Evolutionary conservation across 1,139 yeast genomes (phyloP), one percentile per base, ranked within the genome.

Genomic region (Yamadazyma taylorii): DNA sequence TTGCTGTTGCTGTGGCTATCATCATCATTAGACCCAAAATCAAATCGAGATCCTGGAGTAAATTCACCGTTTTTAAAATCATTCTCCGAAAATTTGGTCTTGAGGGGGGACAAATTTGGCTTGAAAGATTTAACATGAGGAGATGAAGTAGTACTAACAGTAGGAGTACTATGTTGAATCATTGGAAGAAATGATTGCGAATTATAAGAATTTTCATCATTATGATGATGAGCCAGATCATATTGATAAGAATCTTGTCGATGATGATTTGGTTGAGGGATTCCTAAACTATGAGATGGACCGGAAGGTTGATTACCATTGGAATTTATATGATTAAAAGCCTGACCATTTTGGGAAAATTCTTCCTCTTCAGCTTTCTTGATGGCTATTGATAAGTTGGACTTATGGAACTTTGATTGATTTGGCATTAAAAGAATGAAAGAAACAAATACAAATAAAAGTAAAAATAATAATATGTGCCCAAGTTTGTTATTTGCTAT

Each of bases 301-400:
- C 26, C 16, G 11, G 30, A 27, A 16, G 19, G 7, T 9, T 16
- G 30, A 16, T 11, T 6, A 11, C 41, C 48, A 30, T 45, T 43
- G 35, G 26, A 34, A 25, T 30, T 32, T 7, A 26, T 15, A 16
- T 32, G 19, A 29, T 14, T 26, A 21, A 30, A 24, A 23, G 30
- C 24, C 17, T 34, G 33, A 32, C 23, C 35, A 21, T 47, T 47
- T 17, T 43, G 41, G 27, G 47, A 34, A 34, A 38, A 28, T 34
- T 50, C 47, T 35, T 48, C 45, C 37, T 46, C 50, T 35, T 69
- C 76, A 26, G 74, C 75, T 46, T 69, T 64, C 47, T 70, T 69
- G 35, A 71, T 69, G 37, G 76, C 76, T 41, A 71, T 55, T 32
- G 76, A 69, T 38, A 71, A 57, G 48, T 71, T 70, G 19, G 75